Evolutionary conservation across 257 asterid genomes (phyloP).

Genomic region (Rhazya stricta): DNA sequence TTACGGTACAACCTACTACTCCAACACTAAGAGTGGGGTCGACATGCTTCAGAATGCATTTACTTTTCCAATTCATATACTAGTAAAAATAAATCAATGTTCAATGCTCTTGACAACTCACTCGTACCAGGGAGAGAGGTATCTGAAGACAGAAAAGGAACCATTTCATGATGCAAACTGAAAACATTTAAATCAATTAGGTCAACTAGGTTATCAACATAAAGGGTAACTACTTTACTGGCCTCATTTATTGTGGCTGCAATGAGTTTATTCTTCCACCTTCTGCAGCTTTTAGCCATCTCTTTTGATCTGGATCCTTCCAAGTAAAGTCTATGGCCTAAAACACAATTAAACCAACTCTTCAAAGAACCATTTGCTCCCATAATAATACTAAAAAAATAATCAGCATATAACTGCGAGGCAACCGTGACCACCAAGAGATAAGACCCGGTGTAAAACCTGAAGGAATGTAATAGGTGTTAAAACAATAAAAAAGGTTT

Average conservation of each 20-base stretch:
- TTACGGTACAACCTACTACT: too few relatives aligned
- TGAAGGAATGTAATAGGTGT: too few relatives aligned
- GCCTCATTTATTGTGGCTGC: neutral
- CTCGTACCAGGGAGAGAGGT: neutral
- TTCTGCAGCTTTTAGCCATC: neutral
- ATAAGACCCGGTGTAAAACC: too few relatives aligned
- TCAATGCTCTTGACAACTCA: neutral
- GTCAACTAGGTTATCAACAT: neutral
- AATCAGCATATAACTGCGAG: neutral
- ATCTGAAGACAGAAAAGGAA: neutral
- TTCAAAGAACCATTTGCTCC: neutral
- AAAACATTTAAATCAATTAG: neutral
- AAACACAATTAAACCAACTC: neutral
- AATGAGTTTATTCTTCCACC: neutral
- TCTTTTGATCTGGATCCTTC: neutral
- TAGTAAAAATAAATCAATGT: neutral
- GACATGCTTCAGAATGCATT: too few relatives aligned
- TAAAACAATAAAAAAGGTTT: too few relatives aligned
- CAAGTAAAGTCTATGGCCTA: neutral
- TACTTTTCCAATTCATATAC: too few relatives aligned
- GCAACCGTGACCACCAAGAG: too few relatives aligned
- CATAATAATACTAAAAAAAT: neutral
- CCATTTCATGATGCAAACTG: neutral
- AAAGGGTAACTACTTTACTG: neutral
- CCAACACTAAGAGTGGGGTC: too few relatives aligned